These are phyloP conservation scores for Kurtzmaniella quercitrusa DNA, from an alignment of 1,139 yeast species.

Conservation along the genomic window DNA sequence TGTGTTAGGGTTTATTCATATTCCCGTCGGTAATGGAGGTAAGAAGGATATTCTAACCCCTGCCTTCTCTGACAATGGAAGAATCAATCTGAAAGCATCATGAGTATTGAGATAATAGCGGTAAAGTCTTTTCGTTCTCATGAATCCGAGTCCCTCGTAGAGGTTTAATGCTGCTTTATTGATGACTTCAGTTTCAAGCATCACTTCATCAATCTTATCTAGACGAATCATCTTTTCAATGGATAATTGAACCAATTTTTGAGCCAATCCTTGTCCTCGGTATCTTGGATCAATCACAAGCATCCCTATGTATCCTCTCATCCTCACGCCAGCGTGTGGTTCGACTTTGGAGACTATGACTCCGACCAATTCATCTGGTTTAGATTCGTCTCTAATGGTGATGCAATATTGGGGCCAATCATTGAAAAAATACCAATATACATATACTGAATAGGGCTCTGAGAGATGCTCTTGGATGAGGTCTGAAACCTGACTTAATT, in stretches of 20 bases:
- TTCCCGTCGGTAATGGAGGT: conserved; percentile 14
- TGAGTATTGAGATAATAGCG: conserved; percentile 87
- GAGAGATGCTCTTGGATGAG: conserved; percentile 35
- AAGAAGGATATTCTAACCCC: conserved; percentile 31
- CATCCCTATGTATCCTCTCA: conserved; percentile 95
- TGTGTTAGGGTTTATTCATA: too few relatives aligned
- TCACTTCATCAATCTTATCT: conserved; percentile 75
- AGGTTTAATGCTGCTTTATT: conserved; percentile 72
- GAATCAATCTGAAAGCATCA: conserved; percentile 81
- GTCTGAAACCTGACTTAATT: conserved; percentile 27
- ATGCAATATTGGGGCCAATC: conserved; percentile 47
- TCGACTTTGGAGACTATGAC: conserved; percentile 84
- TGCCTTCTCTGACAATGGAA: conserved; percentile 30
- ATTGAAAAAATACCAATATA: conserved; percentile 46
- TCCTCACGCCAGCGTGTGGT: conserved; percentile 64
- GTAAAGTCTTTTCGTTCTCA: conserved; percentile 74
- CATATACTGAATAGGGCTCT: conserved; percentile 47
- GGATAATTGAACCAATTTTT: conserved; percentile 57
- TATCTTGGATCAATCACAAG: conserved; percentile 70
- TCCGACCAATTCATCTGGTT: conserved; percentile 47
- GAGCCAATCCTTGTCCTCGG: conserved; percentile 82
- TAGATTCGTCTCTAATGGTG: conserved; percentile 22
- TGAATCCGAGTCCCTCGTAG: conserved; percentile 84
- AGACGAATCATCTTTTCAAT: conserved; percentile 60
- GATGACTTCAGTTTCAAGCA: conserved; percentile 86